Conservation (phyloP, 164 flowering plant species). For the Chimonanthus salicifolius region DNA sequence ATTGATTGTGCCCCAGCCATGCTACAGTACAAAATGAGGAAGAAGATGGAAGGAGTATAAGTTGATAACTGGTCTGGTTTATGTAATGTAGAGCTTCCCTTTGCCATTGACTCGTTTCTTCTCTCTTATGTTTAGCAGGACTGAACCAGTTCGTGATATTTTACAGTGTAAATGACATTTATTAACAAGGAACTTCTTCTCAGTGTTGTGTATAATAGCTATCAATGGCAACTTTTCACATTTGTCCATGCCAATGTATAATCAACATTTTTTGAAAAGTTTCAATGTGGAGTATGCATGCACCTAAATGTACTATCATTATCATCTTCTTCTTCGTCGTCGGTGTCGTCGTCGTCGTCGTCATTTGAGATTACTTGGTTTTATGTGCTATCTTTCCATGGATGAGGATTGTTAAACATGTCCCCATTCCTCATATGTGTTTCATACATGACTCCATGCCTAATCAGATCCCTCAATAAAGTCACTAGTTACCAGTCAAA, state of each 20-base stretch:
- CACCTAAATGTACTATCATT: too few relatives aligned
- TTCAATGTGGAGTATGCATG: background rate
- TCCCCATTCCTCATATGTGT: too few relatives aligned
- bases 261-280: background rate
- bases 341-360: too few relatives aligned
- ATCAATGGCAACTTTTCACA: background rate
- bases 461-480: too few relatives aligned
- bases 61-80: too few relatives aligned
- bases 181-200: background rate
- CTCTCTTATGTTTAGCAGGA: background rate
- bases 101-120: background rate
- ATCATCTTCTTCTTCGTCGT: too few relatives aligned
- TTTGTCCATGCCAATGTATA: background rate
- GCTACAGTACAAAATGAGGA: conserved; percentile 73
- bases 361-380: too few relatives aligned
- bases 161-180: background rate
- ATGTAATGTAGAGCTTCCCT: background rate
- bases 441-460: too few relatives aligned
- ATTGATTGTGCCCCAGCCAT: conserved; percentile 87
- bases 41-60: conserved; percentile 50
- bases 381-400: too few relatives aligned
- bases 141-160: background rate
- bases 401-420: too few relatives aligned
- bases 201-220: background rate
- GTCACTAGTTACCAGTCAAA: too few relatives aligned